A percentile compares a stretch with the other conserved stretches of the same genome.
Conservation (phyloP, 1,139 yeast genomes). For the Protomyces arabidopsidicola region DNA sequence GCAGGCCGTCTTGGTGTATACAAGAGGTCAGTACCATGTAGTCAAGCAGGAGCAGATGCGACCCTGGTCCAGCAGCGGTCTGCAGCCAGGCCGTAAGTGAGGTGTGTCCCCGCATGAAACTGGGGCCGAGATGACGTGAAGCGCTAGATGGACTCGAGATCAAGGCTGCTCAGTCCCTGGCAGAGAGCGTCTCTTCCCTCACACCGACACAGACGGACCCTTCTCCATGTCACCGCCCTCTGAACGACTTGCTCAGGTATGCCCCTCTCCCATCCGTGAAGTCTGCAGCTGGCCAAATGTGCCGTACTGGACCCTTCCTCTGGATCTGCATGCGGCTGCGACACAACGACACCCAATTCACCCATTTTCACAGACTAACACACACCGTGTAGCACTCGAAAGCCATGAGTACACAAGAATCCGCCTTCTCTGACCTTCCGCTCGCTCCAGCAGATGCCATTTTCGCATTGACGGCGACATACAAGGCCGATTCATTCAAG, state of each 20-base stretch:
- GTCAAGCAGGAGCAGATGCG: too few species aligned
- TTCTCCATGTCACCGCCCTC: not conserved
- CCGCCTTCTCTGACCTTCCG: slow-evolving; percentile 34
- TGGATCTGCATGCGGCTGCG: not conserved
- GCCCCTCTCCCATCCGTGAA: not conserved
- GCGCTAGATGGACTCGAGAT: too few species aligned
- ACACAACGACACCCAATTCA: too few species aligned
- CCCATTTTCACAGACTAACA: not conserved
- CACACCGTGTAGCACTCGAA: not conserved
- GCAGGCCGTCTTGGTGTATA: too few species aligned
- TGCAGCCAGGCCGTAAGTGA: too few species aligned
- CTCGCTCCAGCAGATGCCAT: slow-evolving; percentile 45
- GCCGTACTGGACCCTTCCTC: not conserved
- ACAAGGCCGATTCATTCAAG: slow-evolving; percentile 45
- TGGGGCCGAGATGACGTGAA: too few species aligned
- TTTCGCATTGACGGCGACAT: slow-evolving; percentile 77
- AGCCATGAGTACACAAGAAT: slow-evolving; percentile 1
- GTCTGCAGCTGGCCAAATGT: too few species aligned
- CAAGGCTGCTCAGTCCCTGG: too few species aligned
- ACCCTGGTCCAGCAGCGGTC: too few species aligned
- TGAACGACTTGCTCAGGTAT: not conserved
- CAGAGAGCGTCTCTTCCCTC: too few species aligned
- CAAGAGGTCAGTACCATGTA: too few species aligned
- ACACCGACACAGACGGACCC: not conserved
- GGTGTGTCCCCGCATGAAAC: too few species aligned